Evolutionary conservation across 78 protist species (phyloP).

Genomic region (Mantamonas sphyraenae): DNA sequence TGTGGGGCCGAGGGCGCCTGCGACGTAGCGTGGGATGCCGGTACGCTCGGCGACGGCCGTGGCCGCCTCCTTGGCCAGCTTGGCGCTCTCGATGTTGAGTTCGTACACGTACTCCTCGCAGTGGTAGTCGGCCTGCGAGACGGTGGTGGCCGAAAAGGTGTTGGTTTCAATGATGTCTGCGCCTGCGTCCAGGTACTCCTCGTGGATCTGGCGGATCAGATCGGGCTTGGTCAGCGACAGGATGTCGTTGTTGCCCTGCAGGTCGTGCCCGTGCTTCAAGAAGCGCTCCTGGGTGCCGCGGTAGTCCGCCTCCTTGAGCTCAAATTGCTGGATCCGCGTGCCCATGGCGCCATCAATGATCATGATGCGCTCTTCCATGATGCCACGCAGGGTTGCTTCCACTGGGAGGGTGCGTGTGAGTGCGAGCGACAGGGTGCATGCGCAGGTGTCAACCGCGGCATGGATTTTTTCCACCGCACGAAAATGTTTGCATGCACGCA

Average conservation of each 20-base stretch:
- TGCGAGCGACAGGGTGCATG: too few relatives aligned
- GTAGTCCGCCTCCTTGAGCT: constrained; percentile 85
- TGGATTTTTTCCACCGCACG: too few relatives aligned
- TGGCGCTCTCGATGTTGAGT: constrained; percentile 50
- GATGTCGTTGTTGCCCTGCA: constrained; percentile 97
- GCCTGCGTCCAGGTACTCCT: constrained; percentile 88
- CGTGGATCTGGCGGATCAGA: constrained; percentile 73
- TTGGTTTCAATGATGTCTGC: constrained; percentile 96
- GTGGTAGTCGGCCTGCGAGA: constrained; percentile 92
- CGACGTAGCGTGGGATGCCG: constrained; percentile 67
- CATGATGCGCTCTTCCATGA: constrained; percentile 65
- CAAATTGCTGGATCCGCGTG: constrained; percentile 84
- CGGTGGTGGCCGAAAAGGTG: constrained; percentile 83
- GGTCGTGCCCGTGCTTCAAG: constrained; percentile 62
- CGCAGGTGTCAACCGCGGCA: too few relatives aligned
- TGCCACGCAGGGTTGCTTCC: too few relatives aligned
- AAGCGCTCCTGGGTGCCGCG: constrained; percentile 64
- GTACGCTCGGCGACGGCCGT: too few relatives aligned
- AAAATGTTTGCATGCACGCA: too few relatives aligned
- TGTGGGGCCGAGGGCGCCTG: constrained; percentile 98
- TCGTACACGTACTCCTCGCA: constrained; percentile 52
- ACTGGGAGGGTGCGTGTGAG: too few relatives aligned
- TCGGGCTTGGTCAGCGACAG: constrained; percentile 86
- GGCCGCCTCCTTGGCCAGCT: too few relatives aligned
- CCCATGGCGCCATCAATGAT: constrained; percentile 97